Evolutionary conservation across 1,139 yeast genomes (phyloP), one percentile per base, ranked within the genome.

Genomic region (Casaregolazyma lundiana): DNA sequence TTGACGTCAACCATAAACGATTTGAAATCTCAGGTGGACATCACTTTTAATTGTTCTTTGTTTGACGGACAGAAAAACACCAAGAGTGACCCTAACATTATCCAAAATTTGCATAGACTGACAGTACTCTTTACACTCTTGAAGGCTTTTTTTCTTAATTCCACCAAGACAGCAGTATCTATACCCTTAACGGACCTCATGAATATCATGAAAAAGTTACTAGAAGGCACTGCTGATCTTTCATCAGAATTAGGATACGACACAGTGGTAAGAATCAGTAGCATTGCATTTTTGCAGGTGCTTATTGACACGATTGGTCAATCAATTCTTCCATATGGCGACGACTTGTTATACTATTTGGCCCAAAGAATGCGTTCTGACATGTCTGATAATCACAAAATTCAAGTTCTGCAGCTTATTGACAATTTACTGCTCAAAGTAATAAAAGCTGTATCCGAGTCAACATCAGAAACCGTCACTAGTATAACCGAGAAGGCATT

Each of bases 141-240:
- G 29, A 48, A 49, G 17, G 44, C 59, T 1, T 60, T 60, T 37
- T 47, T 64, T 19, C 52, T 51, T 6, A 49, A 55, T 2, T 51
- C 58, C 2, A 60, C 65, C 1, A 58, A 58, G 39, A 36, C 47
- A 3, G 52, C 53, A 5, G 64, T 64, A 20, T 57, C 57, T 38
- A 43, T 64, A 6, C 68, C 68, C 2, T 34, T 63, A 4, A 63
- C 65, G 0, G 44, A 47, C 15, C 41, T 64, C 13, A 51, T 57
- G 16, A 49, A 50, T 3, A 51, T 64, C 13, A 46, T 54, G 2
- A 48, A 54, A 15, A 46, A 46, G 6, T 39, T 51, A 15, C 51
- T 63, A 35, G 34, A 54, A 6, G 44, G 55, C 1, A 45, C 44
- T 3, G 36, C 58, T 19, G 61, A 60, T 13, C 60, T 61, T 41